phyloP scores from a whole-genome alignment of 129 eudicot genomes.

The Rutidosis leptorrhynchoides region DNA sequence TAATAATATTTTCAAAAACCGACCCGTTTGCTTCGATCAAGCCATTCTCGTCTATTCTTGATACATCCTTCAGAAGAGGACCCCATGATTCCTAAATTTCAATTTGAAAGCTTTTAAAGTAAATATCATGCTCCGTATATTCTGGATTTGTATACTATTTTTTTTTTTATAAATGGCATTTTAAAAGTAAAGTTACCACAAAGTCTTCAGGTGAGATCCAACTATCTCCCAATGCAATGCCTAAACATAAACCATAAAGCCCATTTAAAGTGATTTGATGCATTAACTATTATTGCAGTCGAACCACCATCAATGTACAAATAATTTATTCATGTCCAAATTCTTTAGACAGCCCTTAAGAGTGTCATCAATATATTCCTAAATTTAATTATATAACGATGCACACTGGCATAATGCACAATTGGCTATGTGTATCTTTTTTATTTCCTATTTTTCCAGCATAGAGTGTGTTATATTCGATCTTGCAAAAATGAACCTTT shows the following conservation, averaged over 20 bases:
- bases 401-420: too few species aligned
- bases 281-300: not conserved
- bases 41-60: conserved; percentile 46
- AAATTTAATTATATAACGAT: too few species aligned
- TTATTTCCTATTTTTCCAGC: too few species aligned
- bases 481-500: too few species aligned
- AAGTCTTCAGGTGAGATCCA: conserved; percentile 69
- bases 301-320: too few species aligned
- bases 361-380: too few species aligned
- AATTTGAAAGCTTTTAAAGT: not conserved
- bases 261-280: not conserved
- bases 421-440: too few species aligned
- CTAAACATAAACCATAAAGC: conserved; percentile 25
- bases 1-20: conserved; percentile 2
- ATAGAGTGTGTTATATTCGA: too few species aligned
- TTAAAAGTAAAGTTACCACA: conserved; percentile 33
- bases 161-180: too few species aligned
- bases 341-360: too few species aligned
- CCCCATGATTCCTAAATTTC: conserved; percentile 51
- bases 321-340: too few species aligned
- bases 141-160: too few species aligned
- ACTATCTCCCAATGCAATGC: conserved; percentile 65
- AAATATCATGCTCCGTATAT: conserved; percentile 7
- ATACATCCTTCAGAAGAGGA: conserved; percentile 53
- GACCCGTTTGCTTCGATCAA: conserved; percentile 44